Evolutionary conservation across 441 rosid species (phyloP).

Genomic region (Gossypium lobatum): DNA sequence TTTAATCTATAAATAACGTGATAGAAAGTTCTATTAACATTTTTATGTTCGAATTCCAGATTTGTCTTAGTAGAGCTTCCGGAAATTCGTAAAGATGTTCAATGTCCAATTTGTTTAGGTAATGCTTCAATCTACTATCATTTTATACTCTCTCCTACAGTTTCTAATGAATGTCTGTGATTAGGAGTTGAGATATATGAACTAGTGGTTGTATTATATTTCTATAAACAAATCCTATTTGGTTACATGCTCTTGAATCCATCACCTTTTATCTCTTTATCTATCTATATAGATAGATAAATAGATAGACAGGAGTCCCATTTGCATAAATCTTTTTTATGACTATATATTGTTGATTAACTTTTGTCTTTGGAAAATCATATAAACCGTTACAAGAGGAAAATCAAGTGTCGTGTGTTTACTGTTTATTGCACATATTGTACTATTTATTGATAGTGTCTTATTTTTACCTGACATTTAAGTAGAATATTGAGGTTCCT

Average conservation of each 20-base stretch:
- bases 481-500: not conserved
- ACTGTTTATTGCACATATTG: not conserved
- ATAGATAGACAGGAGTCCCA: not conserved
- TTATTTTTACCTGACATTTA: not conserved
- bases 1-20: not conserved
- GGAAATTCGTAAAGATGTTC: slow-evolving; percentile 77
- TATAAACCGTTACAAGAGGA: not conserved
- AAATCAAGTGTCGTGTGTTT: not conserved
- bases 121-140: slow-evolving; percentile 19
- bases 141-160: not conserved
- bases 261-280: not conserved
- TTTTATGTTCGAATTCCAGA: slow-evolving; percentile 48
- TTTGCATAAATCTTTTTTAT: not conserved
- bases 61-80: slow-evolving; percentile 56
- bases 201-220: not conserved
- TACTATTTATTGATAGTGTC: not conserved
- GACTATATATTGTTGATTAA: not conserved
- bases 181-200: not conserved
- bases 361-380: not conserved
- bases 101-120: slow-evolving; percentile 96
- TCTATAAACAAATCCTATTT: not conserved
- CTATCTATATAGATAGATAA: no score
- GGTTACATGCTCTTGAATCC: not conserved
- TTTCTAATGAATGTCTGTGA: not conserved
- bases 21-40: slow-evolving; percentile 5